phyloP scores from a whole-genome alignment of 306 rosid species.

The Prunus mira region DNA sequence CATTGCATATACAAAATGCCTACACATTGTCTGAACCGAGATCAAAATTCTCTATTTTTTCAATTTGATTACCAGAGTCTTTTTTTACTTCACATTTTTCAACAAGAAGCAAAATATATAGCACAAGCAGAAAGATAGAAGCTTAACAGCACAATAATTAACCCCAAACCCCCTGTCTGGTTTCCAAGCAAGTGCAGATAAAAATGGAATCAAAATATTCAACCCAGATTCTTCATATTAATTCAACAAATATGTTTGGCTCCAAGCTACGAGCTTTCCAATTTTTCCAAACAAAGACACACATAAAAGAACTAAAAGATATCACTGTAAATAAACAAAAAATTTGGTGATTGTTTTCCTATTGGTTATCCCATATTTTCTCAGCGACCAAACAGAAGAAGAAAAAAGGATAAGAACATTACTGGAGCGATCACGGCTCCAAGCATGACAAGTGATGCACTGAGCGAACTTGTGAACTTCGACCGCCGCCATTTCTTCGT shows the following conservation, averaged over 20 bases:
- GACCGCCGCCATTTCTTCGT: conserved; percentile 59
- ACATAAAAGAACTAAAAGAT: background rate
- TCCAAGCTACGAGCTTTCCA: background rate
- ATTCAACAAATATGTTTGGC: background rate
- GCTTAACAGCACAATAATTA: background rate
- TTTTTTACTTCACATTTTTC: background rate
- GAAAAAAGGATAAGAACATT: conserved; percentile 13
- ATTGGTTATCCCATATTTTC: conserved; percentile 2
- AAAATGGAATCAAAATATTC: conserved; percentile 10
- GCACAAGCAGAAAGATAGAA: background rate
- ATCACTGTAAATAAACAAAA: background rate
- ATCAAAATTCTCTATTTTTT: background rate
- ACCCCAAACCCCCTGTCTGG: conserved; percentile 3
- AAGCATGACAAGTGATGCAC: conserved; percentile 86
- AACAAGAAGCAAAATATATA: background rate
- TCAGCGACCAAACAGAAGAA: conserved; percentile 13
- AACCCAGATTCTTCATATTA: conserved; percentile 12
- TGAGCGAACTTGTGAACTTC: conserved; percentile 73
- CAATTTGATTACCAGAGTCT: background rate
- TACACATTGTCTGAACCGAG: background rate
- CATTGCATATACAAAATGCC: background rate
- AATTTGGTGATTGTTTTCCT: background rate
- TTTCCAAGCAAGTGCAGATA: background rate
- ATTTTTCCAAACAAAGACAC: background rate
- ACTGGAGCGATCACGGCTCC: conserved; percentile 94